Conservation (phyloP, 805 yeast species). For the Candida montana region DNA sequence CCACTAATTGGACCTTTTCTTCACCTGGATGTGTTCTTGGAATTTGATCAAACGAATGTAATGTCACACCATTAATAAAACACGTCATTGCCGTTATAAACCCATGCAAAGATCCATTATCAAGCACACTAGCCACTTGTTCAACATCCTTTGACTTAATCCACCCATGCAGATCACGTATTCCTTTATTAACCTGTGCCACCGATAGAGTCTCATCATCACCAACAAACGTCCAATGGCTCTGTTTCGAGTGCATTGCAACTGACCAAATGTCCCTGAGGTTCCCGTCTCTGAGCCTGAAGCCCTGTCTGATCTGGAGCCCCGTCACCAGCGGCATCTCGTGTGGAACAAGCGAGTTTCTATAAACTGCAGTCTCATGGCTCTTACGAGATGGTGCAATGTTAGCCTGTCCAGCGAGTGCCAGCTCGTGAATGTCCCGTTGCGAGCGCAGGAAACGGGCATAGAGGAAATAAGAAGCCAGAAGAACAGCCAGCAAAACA, state of each 20-base stretch:
- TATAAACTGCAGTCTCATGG: conserved; percentile 69
- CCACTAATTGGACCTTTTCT: conserved; percentile 29
- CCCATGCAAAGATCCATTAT: conserved; percentile 28
- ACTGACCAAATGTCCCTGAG: conserved; percentile 69
- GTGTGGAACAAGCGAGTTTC: conserved; percentile 70
- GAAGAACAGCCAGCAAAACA: neutral
- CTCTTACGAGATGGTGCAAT: conserved; percentile 57
- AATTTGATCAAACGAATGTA: conserved; percentile 35
- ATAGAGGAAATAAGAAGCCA: conserved; percentile 16
- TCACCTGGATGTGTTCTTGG: conserved; percentile 25
- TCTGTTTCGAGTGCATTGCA: conserved; percentile 29
- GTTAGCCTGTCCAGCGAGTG: conserved; percentile 59
- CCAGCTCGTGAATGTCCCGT: conserved; percentile 54
- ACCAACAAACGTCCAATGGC: conserved; percentile 22
- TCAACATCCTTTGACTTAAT: conserved; percentile 14
- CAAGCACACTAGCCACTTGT: conserved; percentile 26
- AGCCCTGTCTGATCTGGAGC: conserved; percentile 56
- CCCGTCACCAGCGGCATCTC: conserved; percentile 68
- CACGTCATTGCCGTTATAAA: conserved; percentile 39
- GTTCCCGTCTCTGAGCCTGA: conserved; percentile 68
- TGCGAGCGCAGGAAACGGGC: conserved; percentile 25
- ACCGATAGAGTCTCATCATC: no score
- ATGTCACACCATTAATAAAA: conserved; percentile 35
- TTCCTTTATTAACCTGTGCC: no score
- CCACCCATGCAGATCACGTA: conserved; percentile 20